These are phyloP conservation scores for Trichoderma hamatum DNA, from an alignment of 2,329 filamentous ascomycete species.

Conservation along the genomic window DNA sequence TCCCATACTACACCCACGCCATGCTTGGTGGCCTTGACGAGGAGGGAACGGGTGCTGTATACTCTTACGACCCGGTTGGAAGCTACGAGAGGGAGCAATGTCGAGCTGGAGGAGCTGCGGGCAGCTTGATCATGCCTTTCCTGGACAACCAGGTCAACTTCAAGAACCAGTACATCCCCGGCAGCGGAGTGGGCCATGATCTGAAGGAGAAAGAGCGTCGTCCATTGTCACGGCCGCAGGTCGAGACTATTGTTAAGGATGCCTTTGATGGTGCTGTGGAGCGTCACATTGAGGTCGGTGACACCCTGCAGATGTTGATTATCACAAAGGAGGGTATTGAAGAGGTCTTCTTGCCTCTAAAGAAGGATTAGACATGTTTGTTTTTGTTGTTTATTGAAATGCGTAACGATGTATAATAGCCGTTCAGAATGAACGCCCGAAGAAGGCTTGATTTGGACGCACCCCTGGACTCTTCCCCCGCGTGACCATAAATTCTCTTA, in stretches of 20 bases:
- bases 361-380: conserved; percentile 71
- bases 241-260: conserved; percentile 90
- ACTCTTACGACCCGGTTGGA: conserved; percentile 96
- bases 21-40: conserved; percentile 95
- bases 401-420: conserved; percentile 40
- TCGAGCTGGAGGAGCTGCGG: conserved; percentile 87
- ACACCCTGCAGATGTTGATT: conserved; percentile 92
- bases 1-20: conserved; percentile 96
- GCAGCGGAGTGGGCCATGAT: conserved; percentile 80
- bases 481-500: conserved; percentile 21
- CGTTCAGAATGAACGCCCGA: conserved; percentile 16
- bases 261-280: conserved; percentile 98
- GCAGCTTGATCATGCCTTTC: conserved; percentile 97
- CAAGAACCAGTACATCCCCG: conserved; percentile 96
- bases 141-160: conserved; percentile 99
- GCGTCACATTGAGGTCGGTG: conserved; percentile 98
- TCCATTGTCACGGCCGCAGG: conserved; percentile 71
- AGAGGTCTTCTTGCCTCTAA: conserved; percentile 81
- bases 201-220: conserved; percentile 71
- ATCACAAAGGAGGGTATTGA: conserved; percentile 87
- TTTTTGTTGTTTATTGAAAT: background rate
- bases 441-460: conserved; percentile 13
- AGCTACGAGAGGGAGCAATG: conserved; percentile 98
- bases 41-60: conserved; percentile 89
- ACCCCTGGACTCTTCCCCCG: conserved; percentile 12